Evolutionary conservation across 257 asterid species (phyloP), one percentile per base, ranked within the genome.

Genomic region (Nicotiana undulata): DNA sequence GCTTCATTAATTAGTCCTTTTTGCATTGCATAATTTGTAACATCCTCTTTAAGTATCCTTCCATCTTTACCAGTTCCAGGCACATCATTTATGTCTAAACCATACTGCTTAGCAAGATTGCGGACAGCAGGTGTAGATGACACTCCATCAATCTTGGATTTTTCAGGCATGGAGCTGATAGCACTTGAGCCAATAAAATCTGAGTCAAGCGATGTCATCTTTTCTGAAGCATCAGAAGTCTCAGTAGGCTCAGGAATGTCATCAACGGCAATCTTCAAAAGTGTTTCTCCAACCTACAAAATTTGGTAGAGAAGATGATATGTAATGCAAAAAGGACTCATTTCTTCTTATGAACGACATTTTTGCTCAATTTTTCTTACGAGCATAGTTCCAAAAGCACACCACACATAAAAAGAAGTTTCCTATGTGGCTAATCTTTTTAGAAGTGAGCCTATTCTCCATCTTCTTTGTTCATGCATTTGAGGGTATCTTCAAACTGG

Each of bases 271-370:
- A 95, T 87, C 87, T 87, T 89, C 86, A 95, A 63, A 63, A 95
- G 97, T 66, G 99, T 92, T 85, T 95, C 99, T 81, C 99, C 99
- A 28, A 95, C 99, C 99, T 95, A 83, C 55, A 68, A 83, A 84
- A 63, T 63, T 63, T 75, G 66, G 58, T 52, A 86, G 17, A 63
- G 82, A 74, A 32, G 44, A 46, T 72, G 78, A 46, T 46, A 12
- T 26, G 28, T 49, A 49, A 40, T 40, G 49, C 49, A 72, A 46
- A 55, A 31, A 68, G 34, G 7, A 20, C 20, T 6, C 12, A 3
- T 44, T 40, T 40, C 58, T 68, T n/a, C 60, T 24, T 22, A 31
- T 15, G 78, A 72, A 44, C 37, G 22, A 70, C 51, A 70, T 70
- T 0, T 72, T 46, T 68, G 56, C 60, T 4, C n/a, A 44, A 16